phyloP scores from a whole-genome alignment of 192 early-diverging fungal genomes.

The Linnemannia schmuckeri region DNA sequence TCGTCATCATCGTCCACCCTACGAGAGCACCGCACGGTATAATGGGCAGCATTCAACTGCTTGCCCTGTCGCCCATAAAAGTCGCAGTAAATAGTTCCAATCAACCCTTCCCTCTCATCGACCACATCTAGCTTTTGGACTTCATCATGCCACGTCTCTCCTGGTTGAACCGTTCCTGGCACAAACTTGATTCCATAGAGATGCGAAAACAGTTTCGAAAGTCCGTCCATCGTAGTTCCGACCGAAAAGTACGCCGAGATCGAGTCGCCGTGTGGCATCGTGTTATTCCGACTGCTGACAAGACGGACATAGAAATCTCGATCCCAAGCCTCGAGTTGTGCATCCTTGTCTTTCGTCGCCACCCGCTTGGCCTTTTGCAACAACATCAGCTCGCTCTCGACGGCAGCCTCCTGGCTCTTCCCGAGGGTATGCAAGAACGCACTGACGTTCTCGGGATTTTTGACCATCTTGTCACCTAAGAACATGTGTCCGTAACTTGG shows the following conservation, averaged over 20 bases:
- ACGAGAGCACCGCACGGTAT: slow-evolving; percentile 92
- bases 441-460: slow-evolving; percentile 84
- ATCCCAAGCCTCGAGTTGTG: slow-evolving; percentile 87
- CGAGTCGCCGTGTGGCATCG: slow-evolving; percentile 56
- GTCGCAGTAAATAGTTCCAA: slow-evolving; percentile 97
- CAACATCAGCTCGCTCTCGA: slow-evolving; percentile 79
- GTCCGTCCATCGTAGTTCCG: slow-evolving; percentile 87
- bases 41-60: slow-evolving; percentile 93
- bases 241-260: slow-evolving; percentile 88
- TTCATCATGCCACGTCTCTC: slow-evolving; percentile 93
- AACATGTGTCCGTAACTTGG: slow-evolving; percentile 88
- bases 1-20: slow-evolving; percentile 86
- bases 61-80: slow-evolving; percentile 83
- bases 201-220: slow-evolving; percentile 86
- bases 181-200: slow-evolving; percentile 92
- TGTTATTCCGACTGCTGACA: slow-evolving; percentile 55
- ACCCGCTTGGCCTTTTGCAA: slow-evolving; percentile 79
- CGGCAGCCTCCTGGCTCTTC: slow-evolving; percentile 70
- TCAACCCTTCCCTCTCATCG: slow-evolving; percentile 85
- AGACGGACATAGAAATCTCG: slow-evolving; percentile 76
- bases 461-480: slow-evolving; percentile 94
- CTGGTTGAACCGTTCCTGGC: slow-evolving; percentile 73
- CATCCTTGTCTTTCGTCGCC: slow-evolving; percentile 85
- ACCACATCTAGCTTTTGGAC: slow-evolving; percentile 93
- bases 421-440: slow-evolving; percentile 83